Conservation (phyloP, 2,329 filamentous ascomycete species). For the Ophioceras dolichostomum region DNA sequence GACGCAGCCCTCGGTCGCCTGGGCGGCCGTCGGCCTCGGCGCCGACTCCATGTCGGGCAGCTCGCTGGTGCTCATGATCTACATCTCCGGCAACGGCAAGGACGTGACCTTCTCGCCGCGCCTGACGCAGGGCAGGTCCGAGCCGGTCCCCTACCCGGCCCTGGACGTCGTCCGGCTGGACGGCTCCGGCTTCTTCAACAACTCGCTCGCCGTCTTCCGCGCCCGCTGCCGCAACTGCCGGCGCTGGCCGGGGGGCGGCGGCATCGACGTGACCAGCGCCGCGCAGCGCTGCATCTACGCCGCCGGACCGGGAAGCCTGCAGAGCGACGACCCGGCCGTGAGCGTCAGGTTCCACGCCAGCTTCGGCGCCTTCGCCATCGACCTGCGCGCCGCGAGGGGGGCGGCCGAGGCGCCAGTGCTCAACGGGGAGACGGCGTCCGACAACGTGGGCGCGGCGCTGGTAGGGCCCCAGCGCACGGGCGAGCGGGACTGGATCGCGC, state of each 20-base stretch:
- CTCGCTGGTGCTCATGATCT: constrained; percentile 42
- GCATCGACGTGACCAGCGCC: constrained; percentile 34
- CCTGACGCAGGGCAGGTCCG: constrained; percentile 29
- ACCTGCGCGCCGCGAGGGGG: constrained; percentile 35
- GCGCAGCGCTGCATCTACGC: constrained; percentile 42
- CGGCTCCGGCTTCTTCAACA: constrained; percentile 34
- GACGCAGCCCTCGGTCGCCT: constrained; percentile 30
- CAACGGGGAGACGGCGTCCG: constrained; percentile 13
- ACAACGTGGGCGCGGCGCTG: constrained; percentile 22
- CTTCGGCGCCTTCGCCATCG: constrained; percentile 42
- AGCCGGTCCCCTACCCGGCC: constrained; percentile 33
- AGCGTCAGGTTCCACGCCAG: constrained; percentile 37
- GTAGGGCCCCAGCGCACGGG: constrained; percentile 10
- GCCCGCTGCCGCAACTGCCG: constrained; percentile 41
- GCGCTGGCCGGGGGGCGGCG: constrained; percentile 35
- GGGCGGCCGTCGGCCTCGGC: constrained; percentile 44
- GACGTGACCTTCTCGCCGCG: constrained; percentile 46
- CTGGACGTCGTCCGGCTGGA: constrained; percentile 30
- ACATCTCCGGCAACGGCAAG: constrained; percentile 29
- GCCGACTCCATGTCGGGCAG: constrained; percentile 32
- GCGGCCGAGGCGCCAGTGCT: constrained; percentile 25
- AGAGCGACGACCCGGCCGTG: constrained; percentile 28
- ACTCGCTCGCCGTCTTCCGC: constrained; percentile 31
- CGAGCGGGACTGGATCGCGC: constrained; percentile 24
- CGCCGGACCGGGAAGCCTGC: constrained; percentile 33